Evolutionary conservation across 2,329 filamentous ascomycete genomes (phyloP).

Genomic region (Plenodomus tracheiphilus): DNA sequence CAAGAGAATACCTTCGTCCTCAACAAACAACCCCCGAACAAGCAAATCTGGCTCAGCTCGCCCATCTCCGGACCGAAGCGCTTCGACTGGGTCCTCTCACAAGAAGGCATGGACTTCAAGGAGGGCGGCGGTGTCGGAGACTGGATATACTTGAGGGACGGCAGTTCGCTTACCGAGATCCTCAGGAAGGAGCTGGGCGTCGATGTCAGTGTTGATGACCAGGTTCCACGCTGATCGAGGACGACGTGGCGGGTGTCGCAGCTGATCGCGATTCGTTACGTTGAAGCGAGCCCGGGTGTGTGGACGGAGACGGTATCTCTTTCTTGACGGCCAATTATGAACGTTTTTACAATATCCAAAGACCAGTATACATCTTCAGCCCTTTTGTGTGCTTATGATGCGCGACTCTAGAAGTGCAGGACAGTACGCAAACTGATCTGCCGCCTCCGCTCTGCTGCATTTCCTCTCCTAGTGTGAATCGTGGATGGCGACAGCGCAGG

Average conservation of each 20-base stretch:
- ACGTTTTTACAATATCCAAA: too few relatives aligned
- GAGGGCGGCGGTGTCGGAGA: constrained; percentile 72
- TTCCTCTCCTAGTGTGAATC: too few relatives aligned
- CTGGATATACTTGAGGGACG: constrained; percentile 89
- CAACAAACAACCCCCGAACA: constrained; percentile 98
- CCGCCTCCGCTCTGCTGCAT: too few relatives aligned
- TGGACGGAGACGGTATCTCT: neutral
- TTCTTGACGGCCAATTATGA: too few relatives aligned
- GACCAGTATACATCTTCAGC: neutral
- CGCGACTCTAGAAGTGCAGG: too few relatives aligned
- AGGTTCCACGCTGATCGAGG: constrained; percentile 31
- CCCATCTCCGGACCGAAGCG: constrained; percentile 90
- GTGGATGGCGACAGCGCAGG: too few relatives aligned
- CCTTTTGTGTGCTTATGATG: too few relatives aligned
- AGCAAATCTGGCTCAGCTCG: constrained; percentile 94
- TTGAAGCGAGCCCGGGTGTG: neutral
- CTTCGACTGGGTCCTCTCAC: constrained; percentile 81
- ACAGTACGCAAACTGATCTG: too few relatives aligned
- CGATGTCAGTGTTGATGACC: constrained; percentile 46
- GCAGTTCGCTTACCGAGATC: constrained; percentile 72
- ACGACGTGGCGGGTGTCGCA: neutral
- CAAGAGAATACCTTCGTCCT: constrained; percentile 80
- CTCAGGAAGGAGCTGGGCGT: constrained; percentile 77
- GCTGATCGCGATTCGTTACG: neutral
- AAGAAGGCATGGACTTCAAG: constrained; percentile 76